These are phyloP conservation scores for Hypomontagnella submonticulosa DNA, from an alignment of 495 filamentous ascomycete species.

Conservation along the genomic window DNA sequence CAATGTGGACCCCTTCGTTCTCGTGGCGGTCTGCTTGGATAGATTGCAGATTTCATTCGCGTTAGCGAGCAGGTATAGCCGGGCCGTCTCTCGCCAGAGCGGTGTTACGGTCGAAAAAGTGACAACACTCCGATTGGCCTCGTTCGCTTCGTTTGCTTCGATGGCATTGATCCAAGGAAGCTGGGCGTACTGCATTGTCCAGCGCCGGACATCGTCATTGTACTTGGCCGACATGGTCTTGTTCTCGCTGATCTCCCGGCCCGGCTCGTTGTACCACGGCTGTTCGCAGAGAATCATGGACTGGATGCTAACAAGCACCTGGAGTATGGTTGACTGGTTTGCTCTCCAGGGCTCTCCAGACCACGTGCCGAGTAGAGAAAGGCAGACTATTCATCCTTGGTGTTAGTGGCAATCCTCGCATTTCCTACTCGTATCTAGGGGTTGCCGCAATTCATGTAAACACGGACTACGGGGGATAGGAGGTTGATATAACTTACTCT, in stretches of 20 bases:
- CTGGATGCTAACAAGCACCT: conserved; percentile 70
- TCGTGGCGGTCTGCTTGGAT: conserved; percentile 6
- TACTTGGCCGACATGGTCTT: conserved; percentile 45
- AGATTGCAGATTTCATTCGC: conserved; percentile 15
- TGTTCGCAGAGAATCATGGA: conserved; percentile 68
- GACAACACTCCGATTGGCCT: not conserved
- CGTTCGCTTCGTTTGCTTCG: conserved; percentile 26
- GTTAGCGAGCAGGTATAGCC: conserved; percentile 20
- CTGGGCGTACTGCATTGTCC: conserved; percentile 60
- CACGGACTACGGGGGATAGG: not conserved
- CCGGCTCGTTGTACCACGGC: conserved; percentile 70
- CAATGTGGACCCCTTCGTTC: not conserved
- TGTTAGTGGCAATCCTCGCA: conserved; percentile 36
- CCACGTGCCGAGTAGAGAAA: conserved; percentile 71
- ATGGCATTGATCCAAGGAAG: conserved; percentile 57
- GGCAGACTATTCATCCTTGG: conserved; percentile 55
- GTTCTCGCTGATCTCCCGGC: conserved; percentile 48
- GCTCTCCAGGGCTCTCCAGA: conserved; percentile 64
- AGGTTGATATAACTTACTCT: conserved; percentile 51
- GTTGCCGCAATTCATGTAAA: not conserved
- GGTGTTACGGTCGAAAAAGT: not conserved
- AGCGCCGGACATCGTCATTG: conserved; percentile 50
- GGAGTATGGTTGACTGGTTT: conserved; percentile 64
- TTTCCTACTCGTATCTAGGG: too few species aligned
- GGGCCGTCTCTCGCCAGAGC: conserved; percentile 29